Evolutionary conservation across 176 grass and related monocot genomes (phyloP).

Genomic region (Eleusine coracana): DNA sequence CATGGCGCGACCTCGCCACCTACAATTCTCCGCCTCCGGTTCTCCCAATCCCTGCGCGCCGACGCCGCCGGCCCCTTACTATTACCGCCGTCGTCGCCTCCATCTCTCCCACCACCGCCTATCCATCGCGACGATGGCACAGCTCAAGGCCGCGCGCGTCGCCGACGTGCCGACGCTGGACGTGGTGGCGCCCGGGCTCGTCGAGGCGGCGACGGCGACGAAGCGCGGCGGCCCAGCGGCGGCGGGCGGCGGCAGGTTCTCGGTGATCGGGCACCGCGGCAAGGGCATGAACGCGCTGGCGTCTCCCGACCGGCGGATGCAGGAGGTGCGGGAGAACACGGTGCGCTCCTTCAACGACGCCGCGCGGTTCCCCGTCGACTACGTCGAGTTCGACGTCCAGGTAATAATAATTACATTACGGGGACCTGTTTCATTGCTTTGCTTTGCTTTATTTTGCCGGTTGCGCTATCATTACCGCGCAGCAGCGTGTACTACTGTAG

Average conservation of each 20-base stretch:
- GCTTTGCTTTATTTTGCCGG: not conserved
- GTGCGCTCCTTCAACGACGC: slow-evolving; percentile 87
- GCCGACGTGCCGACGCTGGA: slow-evolving; percentile 64
- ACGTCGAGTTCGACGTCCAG: slow-evolving; percentile 97
- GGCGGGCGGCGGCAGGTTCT: slow-evolving; percentile 40
- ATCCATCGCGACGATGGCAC: slow-evolving; percentile 44
- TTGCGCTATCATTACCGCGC: not conserved
- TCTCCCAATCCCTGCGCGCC: not conserved
- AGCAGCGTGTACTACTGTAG: no score
- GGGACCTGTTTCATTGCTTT: no score
- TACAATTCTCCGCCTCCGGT: not conserved
- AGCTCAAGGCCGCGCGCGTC: slow-evolving; percentile 75
- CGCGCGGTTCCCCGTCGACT: slow-evolving; percentile 72
- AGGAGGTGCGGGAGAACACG: slow-evolving; percentile 89
- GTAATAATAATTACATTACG: slow-evolving; percentile 15
- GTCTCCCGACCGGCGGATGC: slow-evolving; percentile 68
- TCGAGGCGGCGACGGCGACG: slow-evolving; percentile 8
- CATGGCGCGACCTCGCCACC: slow-evolving; percentile 3
- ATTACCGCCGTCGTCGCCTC: no score
- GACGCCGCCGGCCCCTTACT: not conserved
- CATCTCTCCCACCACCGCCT: not conserved
- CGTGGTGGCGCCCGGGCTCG: slow-evolving; percentile 48
- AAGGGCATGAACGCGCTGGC: slow-evolving; percentile 97
- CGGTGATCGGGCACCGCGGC: slow-evolving; percentile 85
- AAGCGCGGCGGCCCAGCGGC: not conserved